These are phyloP conservation scores for Davidsoniella eucalypti DNA, from an alignment of 2,329 filamentous ascomycete genomes.

Conservation along the genomic window DNA sequence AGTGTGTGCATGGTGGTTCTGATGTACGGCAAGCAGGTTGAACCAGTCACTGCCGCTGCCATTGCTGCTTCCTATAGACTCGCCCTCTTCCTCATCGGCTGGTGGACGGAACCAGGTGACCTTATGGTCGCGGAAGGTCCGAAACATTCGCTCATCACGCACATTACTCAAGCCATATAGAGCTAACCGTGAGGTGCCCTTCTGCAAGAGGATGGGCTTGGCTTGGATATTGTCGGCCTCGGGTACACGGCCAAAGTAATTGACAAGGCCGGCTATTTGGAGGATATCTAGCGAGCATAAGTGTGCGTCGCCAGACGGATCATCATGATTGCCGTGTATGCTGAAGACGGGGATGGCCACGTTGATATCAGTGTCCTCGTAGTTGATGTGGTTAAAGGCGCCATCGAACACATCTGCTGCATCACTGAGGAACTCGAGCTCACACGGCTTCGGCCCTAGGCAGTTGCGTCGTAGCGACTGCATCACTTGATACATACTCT, in stretches of 20 bases:
- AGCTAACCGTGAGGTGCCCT: constrained; percentile 81
- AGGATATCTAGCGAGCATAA: constrained; percentile 81
- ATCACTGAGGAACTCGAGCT: constrained; percentile 87
- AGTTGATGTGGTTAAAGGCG: constrained; percentile 88
- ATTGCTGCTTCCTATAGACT: constrained; percentile 13
- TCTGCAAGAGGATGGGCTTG: constrained; percentile 84
- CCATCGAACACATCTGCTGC: constrained; percentile 80
- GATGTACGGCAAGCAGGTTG: constrained; percentile 86
- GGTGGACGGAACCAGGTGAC: constrained; percentile 72
- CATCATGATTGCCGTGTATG: constrained; percentile 96
- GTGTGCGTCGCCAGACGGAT: constrained; percentile 91
- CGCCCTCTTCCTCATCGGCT: constrained; percentile 47
- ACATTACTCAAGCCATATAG: constrained; percentile 93
- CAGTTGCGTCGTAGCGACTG: constrained; percentile 84
- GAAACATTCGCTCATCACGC: constrained; percentile 82
- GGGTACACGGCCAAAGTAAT: constrained; percentile 86
- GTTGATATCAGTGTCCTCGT: constrained; percentile 94
- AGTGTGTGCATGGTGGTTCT: constrained; percentile 87
- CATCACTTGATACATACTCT: constrained; percentile 96
- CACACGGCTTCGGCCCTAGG: constrained; percentile 85
- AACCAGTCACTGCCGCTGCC: constrained; percentile 57
- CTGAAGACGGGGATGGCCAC: constrained; percentile 94
- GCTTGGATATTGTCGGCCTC: constrained; percentile 87
- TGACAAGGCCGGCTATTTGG: constrained; percentile 78
- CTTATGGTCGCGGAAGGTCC: constrained; percentile 81